Evolutionary conservation across 306 rosid species (phyloP).

Genomic region (Prunus kanzakura): DNA sequence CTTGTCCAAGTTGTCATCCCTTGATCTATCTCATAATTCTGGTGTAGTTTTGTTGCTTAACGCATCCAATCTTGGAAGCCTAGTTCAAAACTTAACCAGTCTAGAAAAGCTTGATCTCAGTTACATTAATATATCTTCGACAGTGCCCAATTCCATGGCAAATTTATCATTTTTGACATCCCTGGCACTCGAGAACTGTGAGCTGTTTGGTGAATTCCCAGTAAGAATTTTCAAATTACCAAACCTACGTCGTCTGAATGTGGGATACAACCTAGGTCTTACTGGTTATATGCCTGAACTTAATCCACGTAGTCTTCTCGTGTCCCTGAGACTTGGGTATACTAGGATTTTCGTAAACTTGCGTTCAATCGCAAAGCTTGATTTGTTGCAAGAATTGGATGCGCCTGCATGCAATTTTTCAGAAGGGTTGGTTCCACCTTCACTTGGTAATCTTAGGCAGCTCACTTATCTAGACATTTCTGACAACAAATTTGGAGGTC

Average conservation of each 20-base stretch:
- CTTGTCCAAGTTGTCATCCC: neutral
- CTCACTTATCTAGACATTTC: conserved; percentile 5
- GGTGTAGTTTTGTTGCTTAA: no score
- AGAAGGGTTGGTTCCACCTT: conserved; percentile 6
- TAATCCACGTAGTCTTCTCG: neutral
- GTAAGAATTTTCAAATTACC: conserved; percentile 5
- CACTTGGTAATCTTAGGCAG: conserved; percentile 3
- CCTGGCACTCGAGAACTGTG: no score
- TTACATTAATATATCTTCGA: neutral
- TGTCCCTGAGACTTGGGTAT: neutral
- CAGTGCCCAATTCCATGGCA: neutral
- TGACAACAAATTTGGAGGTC: neutral
- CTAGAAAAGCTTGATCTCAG: conserved; percentile 5
- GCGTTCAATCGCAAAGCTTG: conserved; percentile 5
- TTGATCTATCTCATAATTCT: neutral
- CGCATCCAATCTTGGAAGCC: neutral
- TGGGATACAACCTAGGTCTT: neutral
- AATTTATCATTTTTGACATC: conserved; percentile 8
- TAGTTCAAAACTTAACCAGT: conserved; percentile 7
- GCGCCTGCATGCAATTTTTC: neutral
- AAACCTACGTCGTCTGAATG: neutral
- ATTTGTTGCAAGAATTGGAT: neutral
- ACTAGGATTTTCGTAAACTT: no score
- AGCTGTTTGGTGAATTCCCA: neutral
- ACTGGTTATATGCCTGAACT: conserved; percentile 15